Conservation (phyloP, 768 basidiomycete genomes). For the Mycena kentingensis region DNA sequence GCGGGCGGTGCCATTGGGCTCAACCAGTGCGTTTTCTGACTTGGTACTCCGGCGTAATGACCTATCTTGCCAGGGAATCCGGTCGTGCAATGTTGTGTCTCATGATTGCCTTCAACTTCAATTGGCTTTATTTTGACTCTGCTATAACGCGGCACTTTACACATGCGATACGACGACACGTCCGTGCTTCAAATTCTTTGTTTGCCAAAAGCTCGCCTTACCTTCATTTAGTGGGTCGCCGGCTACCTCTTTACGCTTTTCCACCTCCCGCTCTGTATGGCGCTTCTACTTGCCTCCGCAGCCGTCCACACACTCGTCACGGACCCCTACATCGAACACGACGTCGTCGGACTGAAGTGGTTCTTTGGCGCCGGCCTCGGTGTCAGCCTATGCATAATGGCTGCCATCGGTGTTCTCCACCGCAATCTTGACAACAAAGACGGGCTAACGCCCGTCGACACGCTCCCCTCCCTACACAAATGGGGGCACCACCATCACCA, state of each 20-base stretch:
- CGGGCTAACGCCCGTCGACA: background rate
- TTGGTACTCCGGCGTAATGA: background rate
- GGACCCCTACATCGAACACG: constrained; percentile 3
- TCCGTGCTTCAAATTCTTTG: too few species aligned
- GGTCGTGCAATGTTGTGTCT: constrained; percentile 21
- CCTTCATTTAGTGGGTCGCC: too few species aligned
- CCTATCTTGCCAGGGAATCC: constrained; percentile 13
- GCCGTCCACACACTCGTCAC: constrained; percentile 20
- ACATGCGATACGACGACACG: constrained; percentile 24
- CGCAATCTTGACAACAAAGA: constrained; percentile 16
- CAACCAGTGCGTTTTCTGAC: constrained; percentile 5
- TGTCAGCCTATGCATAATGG: constrained; percentile 17
- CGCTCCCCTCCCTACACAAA: too few species aligned
- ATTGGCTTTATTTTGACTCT: constrained; percentile 25
- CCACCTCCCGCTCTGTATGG: constrained; percentile 23
- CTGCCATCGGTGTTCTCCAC: constrained; percentile 19
- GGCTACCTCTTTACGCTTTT: constrained; percentile 20
- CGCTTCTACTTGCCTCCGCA: constrained; percentile 22
- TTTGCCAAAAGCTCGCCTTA: too few species aligned
- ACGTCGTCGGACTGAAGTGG: constrained; percentile 16
- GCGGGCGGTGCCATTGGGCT: constrained; percentile 11
- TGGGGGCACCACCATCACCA: background rate
- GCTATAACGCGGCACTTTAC: constrained; percentile 19
- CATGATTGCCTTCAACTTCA: constrained; percentile 24
- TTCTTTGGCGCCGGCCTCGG: constrained; percentile 23